Evolutionary conservation across 148 eudicot species (phyloP).

Genomic region (Diospyros kaki): DNA sequence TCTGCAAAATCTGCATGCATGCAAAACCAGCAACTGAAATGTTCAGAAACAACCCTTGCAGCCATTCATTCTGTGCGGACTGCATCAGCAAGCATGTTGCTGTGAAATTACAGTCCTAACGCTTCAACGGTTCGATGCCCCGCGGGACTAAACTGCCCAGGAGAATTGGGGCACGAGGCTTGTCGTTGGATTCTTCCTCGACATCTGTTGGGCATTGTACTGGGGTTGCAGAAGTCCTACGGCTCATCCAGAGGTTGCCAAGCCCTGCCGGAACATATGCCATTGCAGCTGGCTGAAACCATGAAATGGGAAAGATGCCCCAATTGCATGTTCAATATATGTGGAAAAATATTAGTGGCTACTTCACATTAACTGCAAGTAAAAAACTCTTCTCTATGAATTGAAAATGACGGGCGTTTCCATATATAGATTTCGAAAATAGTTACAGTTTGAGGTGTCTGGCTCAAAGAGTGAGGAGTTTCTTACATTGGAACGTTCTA

Average conservation of each 20-base stretch:
- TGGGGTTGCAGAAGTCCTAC: conserved; percentile 16
- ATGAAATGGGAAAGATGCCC: conserved; percentile 28
- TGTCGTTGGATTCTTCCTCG: conserved; percentile 15
- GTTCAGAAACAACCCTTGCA: conserved; percentile 14
- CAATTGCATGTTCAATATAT: conserved; percentile 21
- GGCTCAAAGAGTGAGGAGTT: too few species aligned
- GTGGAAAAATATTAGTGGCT: conserved; percentile 19
- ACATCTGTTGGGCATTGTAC: conserved; percentile 10
- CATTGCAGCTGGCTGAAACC: conserved; percentile 15
- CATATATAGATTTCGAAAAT: too few species aligned
- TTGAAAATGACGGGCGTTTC: too few species aligned
- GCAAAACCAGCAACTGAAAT: conserved; percentile 15
- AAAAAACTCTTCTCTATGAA: background rate
- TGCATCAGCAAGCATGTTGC: conserved; percentile 29
- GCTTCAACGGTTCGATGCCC: conserved; percentile 24
- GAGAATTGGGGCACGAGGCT: conserved; percentile 4
- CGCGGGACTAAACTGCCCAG: conserved; percentile 11
- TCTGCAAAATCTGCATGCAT: conserved; percentile 48
- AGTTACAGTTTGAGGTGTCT: too few species aligned
- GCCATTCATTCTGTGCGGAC: conserved; percentile 25
- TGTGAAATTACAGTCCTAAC: conserved; percentile 16
- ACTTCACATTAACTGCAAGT: conserved; percentile 30
- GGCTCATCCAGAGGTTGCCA: conserved; percentile 40
- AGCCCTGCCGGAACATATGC: conserved; percentile 19
- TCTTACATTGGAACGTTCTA: too few species aligned